Evolutionary conservation across 768 basidiomycete species (phyloP).

Genomic region (Lactarius vividus): DNA sequence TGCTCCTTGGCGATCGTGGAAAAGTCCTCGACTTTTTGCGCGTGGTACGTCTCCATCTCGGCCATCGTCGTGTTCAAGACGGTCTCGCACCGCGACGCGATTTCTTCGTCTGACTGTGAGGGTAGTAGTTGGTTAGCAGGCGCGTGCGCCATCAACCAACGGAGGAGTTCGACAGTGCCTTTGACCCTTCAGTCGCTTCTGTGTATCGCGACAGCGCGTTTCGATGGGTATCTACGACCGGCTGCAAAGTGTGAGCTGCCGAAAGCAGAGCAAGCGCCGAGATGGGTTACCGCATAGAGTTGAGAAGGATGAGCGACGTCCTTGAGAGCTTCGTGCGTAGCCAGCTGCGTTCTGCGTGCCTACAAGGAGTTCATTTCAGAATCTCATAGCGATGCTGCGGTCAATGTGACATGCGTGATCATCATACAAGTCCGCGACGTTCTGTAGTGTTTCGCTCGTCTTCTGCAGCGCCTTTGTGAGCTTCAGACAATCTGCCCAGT

Average conservation of each 20-base stretch:
- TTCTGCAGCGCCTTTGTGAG: slow-evolving; percentile 78
- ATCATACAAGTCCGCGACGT: slow-evolving; percentile 74
- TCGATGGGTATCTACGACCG: slow-evolving; percentile 71
- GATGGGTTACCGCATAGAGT: slow-evolving; percentile 56
- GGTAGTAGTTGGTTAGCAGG: slow-evolving; percentile 4
- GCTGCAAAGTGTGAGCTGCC: slow-evolving; percentile 38
- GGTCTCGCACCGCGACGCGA: slow-evolving; percentile 78
- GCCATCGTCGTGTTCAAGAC: slow-evolving; percentile 87
- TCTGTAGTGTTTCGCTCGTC: slow-evolving; percentile 68
- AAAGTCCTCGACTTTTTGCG: slow-evolving; percentile 72
- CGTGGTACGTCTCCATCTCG: slow-evolving; percentile 79
- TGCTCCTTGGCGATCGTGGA: slow-evolving; percentile 56
- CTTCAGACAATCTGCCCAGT: slow-evolving; percentile 60
- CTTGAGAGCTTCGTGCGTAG: slow-evolving; percentile 74
- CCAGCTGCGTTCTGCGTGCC: slow-evolving; percentile 71
- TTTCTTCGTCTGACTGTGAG: slow-evolving; percentile 57
- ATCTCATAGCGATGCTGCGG: background rate
- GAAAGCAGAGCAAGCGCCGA: background rate
- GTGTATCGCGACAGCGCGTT: slow-evolving; percentile 66
- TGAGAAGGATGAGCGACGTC: slow-evolving; percentile 71
- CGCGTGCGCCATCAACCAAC: background rate
- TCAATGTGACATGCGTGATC: slow-evolving; percentile 56
- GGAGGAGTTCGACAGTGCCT: slow-evolving; percentile 31
- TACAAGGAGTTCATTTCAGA: slow-evolving; percentile 33
- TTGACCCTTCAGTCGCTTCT: slow-evolving; percentile 45